These are phyloP conservation scores for Neopestalotiopsis sp. DNA, from an alignment of 2,329 filamentous ascomycete species.

Conservation along the genomic window DNA sequence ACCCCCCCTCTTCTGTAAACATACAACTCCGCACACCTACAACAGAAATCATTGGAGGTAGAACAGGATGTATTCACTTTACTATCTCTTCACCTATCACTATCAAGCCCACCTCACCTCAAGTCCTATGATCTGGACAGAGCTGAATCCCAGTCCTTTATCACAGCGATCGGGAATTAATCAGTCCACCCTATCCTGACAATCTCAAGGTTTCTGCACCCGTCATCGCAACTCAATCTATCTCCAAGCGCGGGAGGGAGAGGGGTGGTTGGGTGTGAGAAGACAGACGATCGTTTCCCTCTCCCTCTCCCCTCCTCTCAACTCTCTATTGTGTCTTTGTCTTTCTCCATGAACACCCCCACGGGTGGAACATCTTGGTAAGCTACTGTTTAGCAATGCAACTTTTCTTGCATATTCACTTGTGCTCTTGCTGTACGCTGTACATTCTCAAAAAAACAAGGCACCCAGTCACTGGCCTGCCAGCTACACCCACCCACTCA, in stretches of 20 bases:
- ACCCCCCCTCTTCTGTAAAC: not conserved
- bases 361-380: too few species aligned
- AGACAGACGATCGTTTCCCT: not conserved
- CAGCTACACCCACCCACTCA: not conserved
- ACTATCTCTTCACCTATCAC: not conserved
- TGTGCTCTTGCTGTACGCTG: not conserved
- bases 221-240: not conserved
- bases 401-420: too few species aligned
- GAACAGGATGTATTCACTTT: not conserved
- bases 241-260: not conserved
- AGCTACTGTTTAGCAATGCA: too few species aligned
- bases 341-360: not conserved
- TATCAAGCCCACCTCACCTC: not conserved
- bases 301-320: not conserved
- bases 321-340: not conserved
- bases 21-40: not conserved
- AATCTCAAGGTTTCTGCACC: not conserved
- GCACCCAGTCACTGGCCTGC: not conserved
- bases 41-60: not conserved
- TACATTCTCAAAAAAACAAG: not conserved
- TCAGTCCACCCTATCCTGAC: not conserved
- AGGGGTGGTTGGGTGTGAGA: not conserved
- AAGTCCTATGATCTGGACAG: not conserved
- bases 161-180: not conserved
- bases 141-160: slow-evolving; percentile 5